Evolutionary conservation across 2,329 filamentous ascomycete genomes (phyloP), one percentile per base, ranked within the genome.

Genomic region (Allantophomopsis lycopodina): DNA sequence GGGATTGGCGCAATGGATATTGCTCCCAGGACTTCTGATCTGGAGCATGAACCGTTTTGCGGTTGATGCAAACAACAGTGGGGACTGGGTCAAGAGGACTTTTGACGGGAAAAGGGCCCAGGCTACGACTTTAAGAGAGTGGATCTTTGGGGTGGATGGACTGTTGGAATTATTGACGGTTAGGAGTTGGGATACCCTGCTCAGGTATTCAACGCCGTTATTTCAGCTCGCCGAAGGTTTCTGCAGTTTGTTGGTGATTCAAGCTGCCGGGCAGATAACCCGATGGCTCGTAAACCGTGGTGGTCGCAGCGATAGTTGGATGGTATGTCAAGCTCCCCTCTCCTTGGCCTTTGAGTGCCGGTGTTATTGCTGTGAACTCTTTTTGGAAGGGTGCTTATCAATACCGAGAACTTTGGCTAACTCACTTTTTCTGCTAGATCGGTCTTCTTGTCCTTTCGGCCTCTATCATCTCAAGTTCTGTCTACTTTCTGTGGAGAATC

Each of bases 171-270:
- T 73, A 28, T 64, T 83, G 44, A 80, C 83, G 16, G 73, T 96
- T 46, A 87, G 87, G 21, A 75, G 74, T 39, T 98, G 91, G 91
- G 87, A 95, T 57, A 87, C 80, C 56, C 65, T 85, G 37, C 62
- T 98, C 60, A 73, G 80, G 55, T 96, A 93, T 66, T 94, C 88
- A 28, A 93, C 85, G 4, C 91, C 91, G 0, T 73, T 94, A 38
- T 98, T 96, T 64, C 91, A 98, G 63, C 68, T 98, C 7, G 76
- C 83, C 39, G 91, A 98, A 60, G 91, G 91, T 6, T 98, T 98
- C 63, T 96, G 91, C 67, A 96, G 86, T 55, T 65, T 98, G 51
- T 65, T 96, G 41, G 88, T 96, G 47, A 96, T 98, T 42, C 91
- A 98, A 61, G 86, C 88, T 14, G 81, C 84, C 12, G 91, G 91